Evolutionary conservation across 345 rosid species (phyloP), one percentile per base, ranked within the genome.

Genomic region (Aquilaria yunnanensis): DNA sequence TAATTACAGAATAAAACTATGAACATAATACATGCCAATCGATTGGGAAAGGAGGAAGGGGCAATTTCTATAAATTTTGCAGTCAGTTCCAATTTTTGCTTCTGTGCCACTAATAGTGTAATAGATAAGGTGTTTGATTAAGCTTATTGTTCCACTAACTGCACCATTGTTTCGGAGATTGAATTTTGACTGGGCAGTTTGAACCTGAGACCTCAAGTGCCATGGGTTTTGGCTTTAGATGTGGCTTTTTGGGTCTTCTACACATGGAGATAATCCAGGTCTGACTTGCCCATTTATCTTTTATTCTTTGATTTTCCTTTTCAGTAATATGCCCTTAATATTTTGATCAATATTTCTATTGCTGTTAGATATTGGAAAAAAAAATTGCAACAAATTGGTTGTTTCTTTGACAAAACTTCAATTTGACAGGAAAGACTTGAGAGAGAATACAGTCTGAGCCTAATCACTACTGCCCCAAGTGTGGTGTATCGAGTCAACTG

Each of bases 181-280:
- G 43, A 37, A 4, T 37, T 37, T 37, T 8, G 8, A 37, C 8
- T 37, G 5, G 43, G 43, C 81, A 93, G 97, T 93, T 93, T 75
- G 98, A 93, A 78, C 98, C 98, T 31, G 98, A 93, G 83, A 75
- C 89, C 56, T 93, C 98, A 72, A 93, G 80, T 75, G 98, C 98
- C 67, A 93, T 93, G 98, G 98, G 98, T 66, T 93, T 90, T 80
- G 98, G 97, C 68, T 93, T 90, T 80, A 85, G 98, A 72, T 93
- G 98, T 58, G 98, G 98, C 57, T 93, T 90, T 80, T 71, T 93
- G 85, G 98, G 98, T 73, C 97, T 93, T 76, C 98, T 93, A 54
- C 98, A 93, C 80, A 88, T 94, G 99, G 99, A 94, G 86, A 94
- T 94, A 72, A 97, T 94, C 70, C 99, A 94, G 97, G 99, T 82